These are phyloP conservation scores for Periconia sp. DNA, from an alignment of 2,329 filamentous ascomycete species.

Conservation along the genomic window DNA sequence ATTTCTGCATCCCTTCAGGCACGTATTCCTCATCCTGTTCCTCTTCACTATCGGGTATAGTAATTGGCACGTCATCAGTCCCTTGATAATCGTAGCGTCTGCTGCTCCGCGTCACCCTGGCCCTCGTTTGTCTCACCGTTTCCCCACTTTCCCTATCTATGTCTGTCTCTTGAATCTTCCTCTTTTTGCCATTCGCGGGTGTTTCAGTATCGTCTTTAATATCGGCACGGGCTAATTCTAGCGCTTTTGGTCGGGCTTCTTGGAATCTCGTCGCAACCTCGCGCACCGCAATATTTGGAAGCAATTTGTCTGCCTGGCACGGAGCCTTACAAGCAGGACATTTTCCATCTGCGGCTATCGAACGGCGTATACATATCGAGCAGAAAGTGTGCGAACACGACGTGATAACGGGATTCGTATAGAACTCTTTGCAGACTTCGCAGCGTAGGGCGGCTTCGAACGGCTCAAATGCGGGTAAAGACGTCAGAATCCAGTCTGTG, in stretches of 20 bases:
- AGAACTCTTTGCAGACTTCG: conserved; percentile 98
- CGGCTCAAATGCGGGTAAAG: conserved; percentile 67
- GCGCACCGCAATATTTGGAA: conserved; percentile 83
- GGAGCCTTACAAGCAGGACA: conserved; percentile 82
- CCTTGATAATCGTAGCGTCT: conserved; percentile 33
- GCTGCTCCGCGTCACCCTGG: conserved; percentile 46
- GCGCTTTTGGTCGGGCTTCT: conserved; percentile 64
- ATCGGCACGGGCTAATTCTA: conserved; percentile 68
- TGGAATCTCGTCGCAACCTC: conserved; percentile 84
- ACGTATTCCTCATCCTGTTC: conserved; percentile 53
- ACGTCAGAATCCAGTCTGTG: conserved; percentile 82
- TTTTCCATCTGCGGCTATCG: conserved; percentile 80
- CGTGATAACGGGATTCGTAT: conserved; percentile 91
- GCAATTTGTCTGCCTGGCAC: conserved; percentile 84
- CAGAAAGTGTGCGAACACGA: conserved; percentile 96
- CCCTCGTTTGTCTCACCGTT: conserved; percentile 41
- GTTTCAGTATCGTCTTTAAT: conserved; percentile 26
- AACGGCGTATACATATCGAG: conserved; percentile 90
- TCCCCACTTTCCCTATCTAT: conserved; percentile 50
- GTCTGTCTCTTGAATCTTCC: conserved; percentile 58
- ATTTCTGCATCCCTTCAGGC: conserved; percentile 75
- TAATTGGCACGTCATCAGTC: conserved; percentile 36
- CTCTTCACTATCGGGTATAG: conserved; percentile 48
- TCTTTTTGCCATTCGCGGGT: conserved; percentile 48
- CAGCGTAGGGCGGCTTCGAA: conserved; percentile 89